Evolutionary conservation across 768 basidiomycete genomes (phyloP), one percentile per base, ranked within the genome.

Genomic region (Suillus occidentalis): DNA sequence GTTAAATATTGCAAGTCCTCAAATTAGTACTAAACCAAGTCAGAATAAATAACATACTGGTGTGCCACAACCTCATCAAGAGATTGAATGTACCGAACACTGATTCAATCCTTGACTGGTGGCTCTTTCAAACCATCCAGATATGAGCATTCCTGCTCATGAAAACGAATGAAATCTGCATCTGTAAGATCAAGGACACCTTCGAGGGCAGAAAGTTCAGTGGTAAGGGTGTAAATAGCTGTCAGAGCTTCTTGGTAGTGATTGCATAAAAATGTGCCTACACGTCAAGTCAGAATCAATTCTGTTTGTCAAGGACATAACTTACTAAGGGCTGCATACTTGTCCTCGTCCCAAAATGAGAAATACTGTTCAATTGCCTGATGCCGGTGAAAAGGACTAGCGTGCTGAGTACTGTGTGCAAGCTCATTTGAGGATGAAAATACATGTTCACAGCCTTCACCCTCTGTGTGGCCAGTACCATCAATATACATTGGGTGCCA

Each of bases 201-300:
- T n/a, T 66, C 59, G 52, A 66, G 6, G 12, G 31, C 40, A 1
- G 36, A n/a, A 28, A 66, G 61, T 57, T 66, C 65, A 10, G 31
- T 34, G 2, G 13, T 58, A 9, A 66, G 42, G 6, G 61, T 62
- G 7, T 34, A 7, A 10, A 60, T 16, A 31, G 25, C 63, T 4
- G 1, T 36, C 6, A 8, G 12, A 9, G 57, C 63, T 20, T 64
- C 63, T 45, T 18, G 47, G 28, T 58, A 64, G 49, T 64, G 63
- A 49, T 60, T 65, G 42, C 45, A 4, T 25, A 65, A 65, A 66
- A 66, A 40, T 55, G 52, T 34, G 63, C 73, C 76, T 73, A 70
- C n/a, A 45, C 43, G n/a, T 45, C 9, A 45, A 45, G 20, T 20
- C n/a, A 45, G 43, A 45, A n/a, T n/a, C n/a, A n/a, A n/a, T n/a